Base-by-base conservation (phyloP, 2,329 filamentous ascomycete genomes). In the Ampelomyces quisqualis region DNA sequence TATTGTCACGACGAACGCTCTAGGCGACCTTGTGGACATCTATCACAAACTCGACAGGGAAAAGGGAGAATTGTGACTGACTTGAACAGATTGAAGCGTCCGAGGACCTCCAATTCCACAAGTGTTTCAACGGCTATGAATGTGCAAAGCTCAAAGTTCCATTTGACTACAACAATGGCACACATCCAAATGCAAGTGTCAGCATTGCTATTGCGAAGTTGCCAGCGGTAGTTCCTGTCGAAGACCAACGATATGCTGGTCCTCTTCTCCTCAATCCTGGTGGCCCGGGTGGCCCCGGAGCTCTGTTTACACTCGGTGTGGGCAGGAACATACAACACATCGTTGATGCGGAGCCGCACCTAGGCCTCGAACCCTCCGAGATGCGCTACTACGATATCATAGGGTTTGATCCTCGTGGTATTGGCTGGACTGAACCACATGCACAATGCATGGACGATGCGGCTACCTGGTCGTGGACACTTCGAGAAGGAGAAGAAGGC, bases 381-480 rank as follows among this genome's bases (percentile, higher is more conserved):
- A 58, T 55, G 22, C 69, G 60, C 34, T 69, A 69, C 40, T 73
- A 63, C 42, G 72, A 74, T 40, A 58, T 74, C 24, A 60, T 74
- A 17, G 64, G 66, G n/a, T 74, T 73, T 28, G 72, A 75, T 46
- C 72, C 72, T 4, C 62, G 72, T 10, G 71, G 70, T 7, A 64
- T 73, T 15, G 67, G 63, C 10, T 51, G 55, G 22, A 65, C 65
- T 1, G 57, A 59, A 10, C 71, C 71, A 1, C 33, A 34, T 7
- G 60, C 66, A 7, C 38, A 43, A 5, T 74, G 71, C 46, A 64
- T 69, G 41, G 46, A 58, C 7, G 55, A 66, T 45, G 42, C 58
- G 27, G 47, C 63, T 14, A 40, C 51, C 9, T 67, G 67, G 53
- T 64, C 59, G 3, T 72, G 70, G 70, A 49, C 40, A 15, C 32